Base-by-base conservation (phyloP, 805 yeast species). In the Yamadazyma paraphyllophila region DNA sequence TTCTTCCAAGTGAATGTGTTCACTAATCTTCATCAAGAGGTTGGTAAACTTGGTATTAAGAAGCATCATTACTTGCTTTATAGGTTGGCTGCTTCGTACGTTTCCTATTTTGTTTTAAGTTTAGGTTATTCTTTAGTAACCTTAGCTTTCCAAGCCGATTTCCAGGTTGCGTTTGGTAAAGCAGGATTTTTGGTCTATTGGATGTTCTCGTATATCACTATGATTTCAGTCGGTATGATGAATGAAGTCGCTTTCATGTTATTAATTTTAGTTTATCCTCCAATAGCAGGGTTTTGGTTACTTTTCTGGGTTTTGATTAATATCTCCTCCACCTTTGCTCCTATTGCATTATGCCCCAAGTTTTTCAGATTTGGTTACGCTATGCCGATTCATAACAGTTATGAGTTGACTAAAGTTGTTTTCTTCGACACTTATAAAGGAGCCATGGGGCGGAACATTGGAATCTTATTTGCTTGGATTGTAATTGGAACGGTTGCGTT, bases 211-310 rank as follows among this genome's bases (percentile, higher is more conserved):
- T 87, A 69, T 60, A 53, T 87, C 41, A 77, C 88, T 6, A 82
- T 87, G 88, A 66, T 81, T 50, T 88, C 91, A 0, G 84, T 85
- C 30, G 95, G 95, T 47, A 79, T 85, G 36, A 82, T 84, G 26
- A 84, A 82, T 57, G 94, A 87, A 62, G 79, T 83, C 50, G 65
- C 77, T 54, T 81, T 82, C 0, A 58, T 81, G 61, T 27, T 85
- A 5, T 59, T 77, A 7, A 66, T 83, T 39, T 63, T 81, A 5
- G 45, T 69, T 12, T 71, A 73, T 41, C 92, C 94, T 0, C 88
- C 89, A 25, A 54, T 75, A 43, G 52, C 83, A 40, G 90, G 91
- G 0, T 78, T 84, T 55, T 85, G 91, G 89, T 59, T 87, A 55
- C 67, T 85, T 51, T 71, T 77, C 47, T 85, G 87, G 78, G 90